Evolutionary conservation across 2,329 filamentous ascomycete genomes (phyloP), one percentile per base, ranked within the genome.

Genomic region (Claviceps cyperi): DNA sequence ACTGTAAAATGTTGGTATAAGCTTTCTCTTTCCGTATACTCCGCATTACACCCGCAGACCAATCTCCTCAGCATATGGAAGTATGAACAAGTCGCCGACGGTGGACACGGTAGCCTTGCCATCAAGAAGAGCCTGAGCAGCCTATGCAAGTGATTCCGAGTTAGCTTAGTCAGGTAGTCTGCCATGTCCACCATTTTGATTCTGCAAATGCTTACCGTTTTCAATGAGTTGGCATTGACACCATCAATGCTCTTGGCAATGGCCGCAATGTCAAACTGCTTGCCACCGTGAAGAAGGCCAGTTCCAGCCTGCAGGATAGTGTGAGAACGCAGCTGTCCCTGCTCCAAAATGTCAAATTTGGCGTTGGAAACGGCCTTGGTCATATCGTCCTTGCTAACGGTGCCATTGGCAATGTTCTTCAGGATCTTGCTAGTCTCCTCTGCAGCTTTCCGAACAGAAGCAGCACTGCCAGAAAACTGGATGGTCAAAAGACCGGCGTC

Each of bases 31-130:
- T 59, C 59, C 54, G 57, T 57, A 54, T 55, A 59, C 53, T 54
- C 52, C 58, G 52, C 56, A 80, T 79, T 94, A 98, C 78, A 95
- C 88, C 68, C 83, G 87, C 65, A 98, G 79, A 60, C 91, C 94
- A 67, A 98, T 76, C 66, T 98, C 92, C 71, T 90, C 86, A 58
- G 89, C 92, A 66, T 84, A 98, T 51, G 92, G 92, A 65, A 98
- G 81, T 62, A 84, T 78, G 69, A 87, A 84, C 60, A 98, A 78
- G 67, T 98, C 92, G 68, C 92, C 92, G 55, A 97, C 89, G 52
- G 87, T 77, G 55, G 88, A 84, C 55, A 96, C 86, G 49, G 87
- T 84, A 48, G 91, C 90, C 78, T 90, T 97, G 69, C 81, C 81
- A 58, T 90, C 84, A 57, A 97, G 75, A 59, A 96, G 77, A 64